Percentiles rank a stretch among this genome's conserved stretches.
phyloP scores from a whole-genome alignment of 257 asterid genomes.

The Cynanchum wilfordii region DNA sequence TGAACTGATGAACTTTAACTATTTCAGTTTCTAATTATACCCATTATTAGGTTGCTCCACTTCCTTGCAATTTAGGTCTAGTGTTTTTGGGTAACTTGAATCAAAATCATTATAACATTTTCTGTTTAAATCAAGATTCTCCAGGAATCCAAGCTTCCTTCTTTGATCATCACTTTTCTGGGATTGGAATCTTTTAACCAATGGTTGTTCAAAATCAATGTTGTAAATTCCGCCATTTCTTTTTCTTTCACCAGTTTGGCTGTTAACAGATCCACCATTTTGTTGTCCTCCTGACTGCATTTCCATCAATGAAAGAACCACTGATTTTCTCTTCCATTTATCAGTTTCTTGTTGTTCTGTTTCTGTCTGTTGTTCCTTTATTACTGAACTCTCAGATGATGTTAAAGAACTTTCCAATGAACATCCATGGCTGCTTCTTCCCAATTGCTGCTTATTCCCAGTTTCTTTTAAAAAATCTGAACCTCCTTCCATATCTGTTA shows the following conservation, averaged over 20 bases:
- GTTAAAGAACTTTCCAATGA: conserved; percentile 74
- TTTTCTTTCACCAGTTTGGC: conserved; percentile 21
- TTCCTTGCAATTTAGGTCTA: conserved; percentile 52
- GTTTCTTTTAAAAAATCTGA: conserved; percentile 30
- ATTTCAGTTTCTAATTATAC: conserved; percentile 21
- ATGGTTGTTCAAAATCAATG: conserved; percentile 17
- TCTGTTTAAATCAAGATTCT: conserved; percentile 51
- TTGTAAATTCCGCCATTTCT: conserved; percentile 30
- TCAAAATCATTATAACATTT: conserved; percentile 41
- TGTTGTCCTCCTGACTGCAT: conserved; percentile 33
- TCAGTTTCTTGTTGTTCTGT: conserved; percentile 8
- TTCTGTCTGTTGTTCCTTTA: conserved; percentile 34
- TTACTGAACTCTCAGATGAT: conserved; percentile 60
- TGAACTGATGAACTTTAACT: conserved; percentile 10
- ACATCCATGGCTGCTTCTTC: conserved; percentile 22
- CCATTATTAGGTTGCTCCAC: conserved; percentile 28
- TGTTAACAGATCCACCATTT: conserved; percentile 16
- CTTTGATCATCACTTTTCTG: conserved; percentile 19
- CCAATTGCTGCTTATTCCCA: conserved; percentile 19
- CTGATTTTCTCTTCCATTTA: conserved; percentile 26
- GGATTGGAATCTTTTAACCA: conserved; percentile 20
- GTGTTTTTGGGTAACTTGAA: conserved; percentile 26
- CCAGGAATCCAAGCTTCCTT: conserved; percentile 19
- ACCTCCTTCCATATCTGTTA: conserved; percentile 56
- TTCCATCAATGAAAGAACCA: conserved; percentile 46